Conservation (phyloP, 257 asterid genomes). For the Coffea canephora region DNA sequence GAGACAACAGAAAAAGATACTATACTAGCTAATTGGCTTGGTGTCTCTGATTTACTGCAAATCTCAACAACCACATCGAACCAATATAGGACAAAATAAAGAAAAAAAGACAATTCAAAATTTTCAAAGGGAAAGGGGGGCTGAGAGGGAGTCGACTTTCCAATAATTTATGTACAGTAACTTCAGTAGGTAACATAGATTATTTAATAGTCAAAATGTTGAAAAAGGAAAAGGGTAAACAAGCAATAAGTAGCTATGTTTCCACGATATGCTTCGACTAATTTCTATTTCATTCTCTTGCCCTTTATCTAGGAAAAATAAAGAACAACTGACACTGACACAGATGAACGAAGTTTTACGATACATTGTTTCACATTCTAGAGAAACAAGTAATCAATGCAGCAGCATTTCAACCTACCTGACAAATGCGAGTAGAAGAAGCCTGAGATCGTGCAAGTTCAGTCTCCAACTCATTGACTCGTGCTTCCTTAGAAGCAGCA, state of each 20-base stretch:
- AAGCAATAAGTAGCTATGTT: neutral
- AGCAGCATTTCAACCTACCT: slow-evolving; percentile 40
- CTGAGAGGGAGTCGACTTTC: too few relatives aligned
- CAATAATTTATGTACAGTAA: too few relatives aligned
- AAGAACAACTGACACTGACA: neutral
- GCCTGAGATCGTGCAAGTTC: slow-evolving; percentile 65
- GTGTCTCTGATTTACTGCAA: neutral
- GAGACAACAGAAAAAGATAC: neutral
- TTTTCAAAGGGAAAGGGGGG: too few relatives aligned
- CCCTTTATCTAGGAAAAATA: neutral
- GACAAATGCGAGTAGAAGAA: slow-evolving; percentile 52
- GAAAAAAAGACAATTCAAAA: neutral
- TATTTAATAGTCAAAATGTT: neutral
- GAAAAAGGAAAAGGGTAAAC: neutral
- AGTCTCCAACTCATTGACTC: slow-evolving; percentile 60
- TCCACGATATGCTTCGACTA: neutral
- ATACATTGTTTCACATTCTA: neutral
- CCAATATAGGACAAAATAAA: neutral
- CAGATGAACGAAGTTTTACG: neutral
- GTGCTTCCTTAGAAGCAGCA: slow-evolving; percentile 65
- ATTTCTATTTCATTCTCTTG: neutral
- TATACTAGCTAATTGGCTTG: neutral
- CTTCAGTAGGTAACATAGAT: too few relatives aligned
- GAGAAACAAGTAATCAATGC: neutral
- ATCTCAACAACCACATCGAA: neutral